These are phyloP conservation scores for Pseudogymnoascus verrucosus DNA, from an alignment of 2,329 filamentous ascomycete genomes.

Conservation along the genomic window DNA sequence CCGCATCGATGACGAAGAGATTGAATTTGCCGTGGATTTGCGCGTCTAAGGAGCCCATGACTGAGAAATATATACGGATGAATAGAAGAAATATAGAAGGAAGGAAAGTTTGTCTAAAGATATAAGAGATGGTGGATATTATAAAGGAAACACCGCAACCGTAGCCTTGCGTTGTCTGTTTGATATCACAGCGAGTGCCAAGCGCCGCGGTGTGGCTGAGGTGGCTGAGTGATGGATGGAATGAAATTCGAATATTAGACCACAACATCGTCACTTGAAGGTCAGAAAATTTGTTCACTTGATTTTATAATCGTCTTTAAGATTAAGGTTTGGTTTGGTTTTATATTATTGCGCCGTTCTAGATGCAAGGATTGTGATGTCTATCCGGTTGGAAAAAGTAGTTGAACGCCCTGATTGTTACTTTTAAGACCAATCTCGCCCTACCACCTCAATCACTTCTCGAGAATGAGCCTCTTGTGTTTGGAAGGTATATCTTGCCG, in stretches of 20 bases:
- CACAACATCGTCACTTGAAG: not conserved
- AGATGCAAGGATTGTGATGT: not conserved
- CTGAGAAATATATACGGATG: not conserved
- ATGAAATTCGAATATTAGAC: not conserved
- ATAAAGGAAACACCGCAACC: not conserved
- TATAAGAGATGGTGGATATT: not conserved
- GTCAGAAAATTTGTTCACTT: not conserved
- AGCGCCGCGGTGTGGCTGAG: not conserved
- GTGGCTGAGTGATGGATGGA: not conserved
- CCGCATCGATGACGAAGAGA: conserved; percentile 4
- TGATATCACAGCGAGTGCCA: not conserved
- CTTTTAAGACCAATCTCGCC: not conserved
- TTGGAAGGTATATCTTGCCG: no score
- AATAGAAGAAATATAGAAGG: not conserved
- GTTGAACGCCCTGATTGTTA: not conserved
- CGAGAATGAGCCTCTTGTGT: not conserved
- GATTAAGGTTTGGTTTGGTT: not conserved
- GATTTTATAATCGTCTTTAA: not conserved
- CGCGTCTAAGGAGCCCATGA: not conserved
- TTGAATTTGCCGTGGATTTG: not conserved
- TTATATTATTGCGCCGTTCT: not conserved
- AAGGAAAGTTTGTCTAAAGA: not conserved
- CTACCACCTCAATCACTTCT: not conserved
- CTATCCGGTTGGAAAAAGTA: not conserved
- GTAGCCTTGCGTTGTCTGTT: not conserved